Evolutionary conservation across 2,329 filamentous ascomycete species (phyloP).

Genomic region (Colletotrichum cereale): DNA sequence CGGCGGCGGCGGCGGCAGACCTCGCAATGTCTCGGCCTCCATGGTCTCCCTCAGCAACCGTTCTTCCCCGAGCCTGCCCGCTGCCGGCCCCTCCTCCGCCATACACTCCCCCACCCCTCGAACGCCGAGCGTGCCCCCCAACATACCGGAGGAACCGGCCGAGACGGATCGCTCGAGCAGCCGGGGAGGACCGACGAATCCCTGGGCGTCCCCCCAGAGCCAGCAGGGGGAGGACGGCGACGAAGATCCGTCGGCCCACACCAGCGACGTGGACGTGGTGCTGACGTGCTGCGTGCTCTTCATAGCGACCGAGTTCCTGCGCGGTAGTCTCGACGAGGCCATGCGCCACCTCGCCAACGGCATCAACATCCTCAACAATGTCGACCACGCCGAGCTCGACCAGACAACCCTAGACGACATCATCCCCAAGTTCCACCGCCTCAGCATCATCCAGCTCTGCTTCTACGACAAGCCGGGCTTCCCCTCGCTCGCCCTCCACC

Average conservation of each 20-base stretch:
- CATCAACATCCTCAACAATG: conserved; percentile 31
- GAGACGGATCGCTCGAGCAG: neutral
- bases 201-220: conserved; percentile 54
- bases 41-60: conserved; percentile 16
- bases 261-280: conserved; percentile 43
- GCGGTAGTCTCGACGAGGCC: conserved; percentile 11
- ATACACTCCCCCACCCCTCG: conserved; percentile 3
- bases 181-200: neutral
- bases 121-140: neutral
- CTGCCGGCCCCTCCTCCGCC: neutral
- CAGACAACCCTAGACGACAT: conserved; percentile 21
- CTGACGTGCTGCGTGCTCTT: conserved; percentile 64
- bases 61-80: conserved; percentile 18
- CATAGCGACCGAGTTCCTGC: conserved; percentile 66
- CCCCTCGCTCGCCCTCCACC: conserved; percentile 22
- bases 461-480: conserved; percentile 25
- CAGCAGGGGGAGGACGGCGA: conserved; percentile 13
- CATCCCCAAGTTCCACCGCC: conserved; percentile 26
- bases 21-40: neutral
- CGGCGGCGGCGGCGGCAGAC: neutral
- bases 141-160: conserved; percentile 1
- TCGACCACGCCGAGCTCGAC: conserved; percentile 27
- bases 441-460: conserved; percentile 35
- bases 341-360: conserved; percentile 35
- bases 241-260: neutral